Evolutionary conservation across 2,329 filamentous ascomycete genomes (phyloP), one percentile per base, ranked within the genome.

Genomic region (Nemania diffusa): DNA sequence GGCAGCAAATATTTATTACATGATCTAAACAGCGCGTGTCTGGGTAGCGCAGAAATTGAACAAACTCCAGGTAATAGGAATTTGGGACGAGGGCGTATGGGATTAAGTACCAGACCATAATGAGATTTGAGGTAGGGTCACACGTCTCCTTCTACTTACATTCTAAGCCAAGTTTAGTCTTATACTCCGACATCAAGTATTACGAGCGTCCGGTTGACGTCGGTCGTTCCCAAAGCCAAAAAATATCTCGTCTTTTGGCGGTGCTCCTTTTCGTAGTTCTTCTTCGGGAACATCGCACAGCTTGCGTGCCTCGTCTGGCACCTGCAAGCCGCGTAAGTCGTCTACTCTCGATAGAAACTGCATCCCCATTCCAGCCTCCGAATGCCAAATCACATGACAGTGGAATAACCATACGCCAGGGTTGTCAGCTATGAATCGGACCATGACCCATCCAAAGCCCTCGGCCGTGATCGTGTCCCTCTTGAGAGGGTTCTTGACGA

Each of bases 341-440:
- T 87, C 84, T 11, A 81, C 77, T 32, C 83, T 78, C 7, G 82
- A 84, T 29, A 87, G 71, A 63, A 81, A 77, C 59, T 79, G 77
- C 79, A 81, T 76, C 1, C 71, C 79, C 79, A 81, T 80, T 26
- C 80, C 79, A 3, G 76, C 78, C 63, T 79, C 77, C 17, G 76
- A 76, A 68, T 81, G 79, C 78, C 79, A 81, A 11, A 78, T 63
- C 63, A 80, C 79, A 66, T 81, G 79, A 71, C 79, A 81, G 68
- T 81, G 79, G 46, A 81, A 77, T 6, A 79, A 71, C 79, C 80
- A 81, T 4, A 81, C 76, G 11, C 84, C 84, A 1, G 84, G 82
- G 67, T 85, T 85, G 67, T 86, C 84, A 1, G 82, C 80, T 24
- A 84, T 75, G 55, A 87, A 81, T 15, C 84, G 77, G 8, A 87